Conservation (phyloP, 169 alveolate species). For the Toxoplasma gondii region DNA sequence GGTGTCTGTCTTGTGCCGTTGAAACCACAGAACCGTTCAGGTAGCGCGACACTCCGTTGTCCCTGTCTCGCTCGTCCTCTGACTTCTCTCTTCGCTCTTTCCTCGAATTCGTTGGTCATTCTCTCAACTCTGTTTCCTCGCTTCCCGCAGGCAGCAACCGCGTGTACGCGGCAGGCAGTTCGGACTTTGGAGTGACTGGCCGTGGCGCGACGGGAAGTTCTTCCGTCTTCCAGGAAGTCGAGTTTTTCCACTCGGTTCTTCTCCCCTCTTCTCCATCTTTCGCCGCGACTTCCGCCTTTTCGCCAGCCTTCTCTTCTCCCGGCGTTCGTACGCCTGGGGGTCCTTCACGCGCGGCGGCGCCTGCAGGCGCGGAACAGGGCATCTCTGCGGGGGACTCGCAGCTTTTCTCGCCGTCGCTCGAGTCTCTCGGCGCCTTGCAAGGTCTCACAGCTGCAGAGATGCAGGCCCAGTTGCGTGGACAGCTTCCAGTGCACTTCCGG, state of each 20-base stretch:
- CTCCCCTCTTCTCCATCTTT: not conserved
- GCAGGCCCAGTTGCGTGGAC: not conserved
- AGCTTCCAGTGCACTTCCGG: not conserved
- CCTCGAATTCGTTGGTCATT: not conserved
- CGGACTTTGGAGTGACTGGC: constrained; percentile 1
- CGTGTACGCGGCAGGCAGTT: not conserved
- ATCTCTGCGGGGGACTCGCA: not conserved
- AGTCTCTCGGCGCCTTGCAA: not conserved
- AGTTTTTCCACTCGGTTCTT: not conserved
- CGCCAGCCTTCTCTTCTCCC: not conserved
- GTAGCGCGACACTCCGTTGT: no score
- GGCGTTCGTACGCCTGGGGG: not conserved
- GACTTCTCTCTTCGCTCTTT: not conserved
- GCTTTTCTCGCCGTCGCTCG: not conserved
- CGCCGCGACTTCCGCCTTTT: not conserved
- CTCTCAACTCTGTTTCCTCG: not conserved
- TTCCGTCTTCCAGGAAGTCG: not conserved
- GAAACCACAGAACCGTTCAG: no score
- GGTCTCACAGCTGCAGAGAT: not conserved
- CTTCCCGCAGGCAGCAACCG: not conserved
- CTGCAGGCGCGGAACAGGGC: not conserved
- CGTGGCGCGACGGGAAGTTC: not conserved
- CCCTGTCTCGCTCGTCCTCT: not conserved
- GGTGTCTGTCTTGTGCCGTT: no score
- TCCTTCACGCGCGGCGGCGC: not conserved